A percentile compares a stretch with the other conserved stretches of the same genome.
These are phyloP conservation scores for Rubia yunnanensis DNA, from an alignment of 257 asterid genomes.

Conservation along the genomic window DNA sequence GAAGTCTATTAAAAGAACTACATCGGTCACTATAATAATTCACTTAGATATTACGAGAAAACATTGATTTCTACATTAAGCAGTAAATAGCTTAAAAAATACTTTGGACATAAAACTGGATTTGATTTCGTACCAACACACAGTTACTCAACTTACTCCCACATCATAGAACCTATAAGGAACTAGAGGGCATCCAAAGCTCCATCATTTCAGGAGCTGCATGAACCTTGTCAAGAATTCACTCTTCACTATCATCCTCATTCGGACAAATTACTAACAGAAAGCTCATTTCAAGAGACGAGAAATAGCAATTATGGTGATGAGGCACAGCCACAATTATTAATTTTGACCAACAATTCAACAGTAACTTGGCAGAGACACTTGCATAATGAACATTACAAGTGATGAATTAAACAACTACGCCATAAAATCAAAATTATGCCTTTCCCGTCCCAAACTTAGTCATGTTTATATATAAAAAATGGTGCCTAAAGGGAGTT, in stretches of 20 bases:
- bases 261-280: background rate
- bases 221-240: background rate
- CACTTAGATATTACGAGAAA: background rate
- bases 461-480: background rate
- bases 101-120: background rate
- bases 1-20: background rate
- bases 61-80: background rate
- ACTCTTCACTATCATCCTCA: background rate
- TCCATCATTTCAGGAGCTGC: background rate
- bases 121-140: background rate
- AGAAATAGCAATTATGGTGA: background rate
- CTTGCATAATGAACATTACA: background rate
- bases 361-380: background rate
- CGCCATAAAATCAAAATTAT: background rate
- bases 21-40: slow-evolving; percentile 8
- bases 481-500: background rate
- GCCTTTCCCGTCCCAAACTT: background rate
- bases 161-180: background rate
- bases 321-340: background rate
- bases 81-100: background rate
- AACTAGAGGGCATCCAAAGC: slow-evolving; percentile 1
- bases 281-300: background rate
- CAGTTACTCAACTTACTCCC: background rate
- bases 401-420: background rate
- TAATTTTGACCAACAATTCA: background rate